These are phyloP conservation scores for Tetrapisispora pingtungensis DNA, from an alignment of 805 yeast genomes.

Conservation along the genomic window DNA sequence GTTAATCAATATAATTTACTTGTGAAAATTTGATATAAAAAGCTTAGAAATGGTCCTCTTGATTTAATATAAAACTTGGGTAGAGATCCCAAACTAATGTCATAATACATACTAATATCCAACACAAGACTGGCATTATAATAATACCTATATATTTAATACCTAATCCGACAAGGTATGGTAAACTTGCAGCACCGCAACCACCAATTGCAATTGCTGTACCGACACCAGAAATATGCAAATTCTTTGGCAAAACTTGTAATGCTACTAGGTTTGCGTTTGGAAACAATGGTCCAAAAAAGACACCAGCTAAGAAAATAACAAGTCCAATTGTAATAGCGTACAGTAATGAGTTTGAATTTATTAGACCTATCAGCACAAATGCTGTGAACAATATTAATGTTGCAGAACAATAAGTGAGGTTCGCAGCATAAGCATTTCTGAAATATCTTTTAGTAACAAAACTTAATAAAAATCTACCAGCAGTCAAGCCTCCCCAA, in stretches of 20 bases:
- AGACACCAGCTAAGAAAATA: conserved; percentile 43
- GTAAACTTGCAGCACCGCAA: conserved; percentile 69
- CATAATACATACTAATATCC: conserved; percentile 15
- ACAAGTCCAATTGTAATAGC: conserved; percentile 14
- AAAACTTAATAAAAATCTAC: conserved; percentile 50
- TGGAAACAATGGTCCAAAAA: conserved; percentile 65
- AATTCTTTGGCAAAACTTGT: conserved; percentile 47
- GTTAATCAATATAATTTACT: too few species aligned
- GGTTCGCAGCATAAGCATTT: conserved; percentile 35
- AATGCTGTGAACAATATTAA: conserved; percentile 29
- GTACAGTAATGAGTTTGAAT: conserved; percentile 11
- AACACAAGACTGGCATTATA: conserved; percentile 23
- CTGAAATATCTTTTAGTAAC: conserved; percentile 39
- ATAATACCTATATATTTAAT: conserved; percentile 21
- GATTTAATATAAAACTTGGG: conserved; percentile 20
- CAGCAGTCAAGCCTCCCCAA: conserved; percentile 63
- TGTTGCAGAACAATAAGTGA: conserved; percentile 27
- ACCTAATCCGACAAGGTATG: conserved; percentile 48
- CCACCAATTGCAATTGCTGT: conserved; percentile 73
- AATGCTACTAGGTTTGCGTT: conserved; percentile 58
- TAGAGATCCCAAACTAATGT: conserved; percentile 21
- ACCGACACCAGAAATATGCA: conserved; percentile 62
- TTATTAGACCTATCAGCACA: conserved; percentile 14
- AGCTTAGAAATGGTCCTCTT: conserved; percentile 14
- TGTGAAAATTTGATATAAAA: too few species aligned